phyloP scores from a whole-genome alignment of 495 filamentous ascomycete species.

The Hyphodiscus hymeniophilus region DNA sequence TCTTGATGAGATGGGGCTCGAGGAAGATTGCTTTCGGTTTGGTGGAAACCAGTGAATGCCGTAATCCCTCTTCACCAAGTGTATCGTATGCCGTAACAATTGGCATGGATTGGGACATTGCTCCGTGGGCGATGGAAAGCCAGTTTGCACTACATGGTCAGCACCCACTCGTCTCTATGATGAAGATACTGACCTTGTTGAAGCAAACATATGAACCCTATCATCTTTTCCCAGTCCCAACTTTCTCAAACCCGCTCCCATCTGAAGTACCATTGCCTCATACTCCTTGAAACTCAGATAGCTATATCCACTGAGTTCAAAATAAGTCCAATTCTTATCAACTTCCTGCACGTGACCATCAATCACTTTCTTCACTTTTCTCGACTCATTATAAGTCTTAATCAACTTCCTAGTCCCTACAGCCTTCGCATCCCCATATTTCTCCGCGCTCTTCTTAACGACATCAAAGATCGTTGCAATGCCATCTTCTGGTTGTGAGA shows the following conservation, averaged over 20 bases:
- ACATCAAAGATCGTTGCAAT: constrained; percentile 53
- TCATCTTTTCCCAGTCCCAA: constrained; percentile 43
- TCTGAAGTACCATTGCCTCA: constrained; percentile 39
- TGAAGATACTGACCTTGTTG: constrained; percentile 37
- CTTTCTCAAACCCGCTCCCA: constrained; percentile 50
- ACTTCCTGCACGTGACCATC: constrained; percentile 52
- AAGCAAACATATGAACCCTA: constrained; percentile 51
- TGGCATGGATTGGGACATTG: constrained; percentile 82
- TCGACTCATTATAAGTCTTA: constrained; percentile 50
- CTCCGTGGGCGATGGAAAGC: constrained; percentile 63
- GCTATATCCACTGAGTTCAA: constrained; percentile 51
- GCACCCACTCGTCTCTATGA: not conserved
- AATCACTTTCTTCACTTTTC: constrained; percentile 59
- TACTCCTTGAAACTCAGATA: constrained; percentile 57
- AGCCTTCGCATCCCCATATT: constrained; percentile 47
- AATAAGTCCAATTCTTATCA: constrained; percentile 62
- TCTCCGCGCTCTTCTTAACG: constrained; percentile 41
- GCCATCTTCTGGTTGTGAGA: constrained; percentile 38
- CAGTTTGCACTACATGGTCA: constrained; percentile 54
- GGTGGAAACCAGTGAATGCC: constrained; percentile 83
- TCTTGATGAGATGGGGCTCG: constrained; percentile 72
- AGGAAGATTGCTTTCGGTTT: constrained; percentile 82
- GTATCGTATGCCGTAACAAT: constrained; percentile 98
- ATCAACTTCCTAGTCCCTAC: constrained; percentile 50
- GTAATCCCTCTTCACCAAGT: constrained; percentile 84